Evolutionary conservation across 2,329 filamentous ascomycete species (phyloP), one percentile per base, ranked within the genome.

Genomic region (Aspergillus fructus): DNA sequence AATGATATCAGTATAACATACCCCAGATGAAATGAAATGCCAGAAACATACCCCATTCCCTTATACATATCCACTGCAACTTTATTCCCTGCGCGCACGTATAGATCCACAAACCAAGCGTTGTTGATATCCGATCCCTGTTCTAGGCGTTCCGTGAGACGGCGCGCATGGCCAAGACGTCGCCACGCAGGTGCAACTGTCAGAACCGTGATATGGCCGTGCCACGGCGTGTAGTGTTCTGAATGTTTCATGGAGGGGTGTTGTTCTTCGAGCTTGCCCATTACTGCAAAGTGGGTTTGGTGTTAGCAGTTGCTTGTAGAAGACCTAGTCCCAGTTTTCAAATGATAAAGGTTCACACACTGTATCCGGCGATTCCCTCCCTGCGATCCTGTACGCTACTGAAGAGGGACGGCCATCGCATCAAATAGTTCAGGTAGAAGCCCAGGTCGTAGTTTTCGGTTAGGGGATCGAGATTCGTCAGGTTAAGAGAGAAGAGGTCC

Each of bases 371-470:
- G 56, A 97, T 93, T 62, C 92, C 89, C n/a, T 92, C 92, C 62
- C 89, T 83, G 55, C 85, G 83, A 64, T 93, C 91, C 73, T 96
- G 91, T 59, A 96, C 91, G 15, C 96, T 90, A 71, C 91, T 91
- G 78, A 97, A 97, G 43, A 97, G 84, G 24, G 92, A 89, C 1
- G 94, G 94, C 94, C 94, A 99, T 81, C 90, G 91, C 53, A 92
- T 91, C 63, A 96, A 87, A 77, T 99, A 99, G 69, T 96, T 90
- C 59, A 97, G 85, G 79, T 99, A 99, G 80, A 97, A 99, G 61
- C 87, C 85, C 63, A 96, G 84, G 74, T 96, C 92, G 79, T 97
- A 99, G 56, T 96, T 97, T 79, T 99, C 94, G n/a, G 94, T 97
- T 61, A 97, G 83, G 41, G 91, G 91, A 72, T 99, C 94, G 61